Percentiles rank a stretch among this genome's conserved stretches.
phyloP scores from a whole-genome alignment of 2,329 filamentous ascomycete species.

The Stromatinia cepivora region DNA sequence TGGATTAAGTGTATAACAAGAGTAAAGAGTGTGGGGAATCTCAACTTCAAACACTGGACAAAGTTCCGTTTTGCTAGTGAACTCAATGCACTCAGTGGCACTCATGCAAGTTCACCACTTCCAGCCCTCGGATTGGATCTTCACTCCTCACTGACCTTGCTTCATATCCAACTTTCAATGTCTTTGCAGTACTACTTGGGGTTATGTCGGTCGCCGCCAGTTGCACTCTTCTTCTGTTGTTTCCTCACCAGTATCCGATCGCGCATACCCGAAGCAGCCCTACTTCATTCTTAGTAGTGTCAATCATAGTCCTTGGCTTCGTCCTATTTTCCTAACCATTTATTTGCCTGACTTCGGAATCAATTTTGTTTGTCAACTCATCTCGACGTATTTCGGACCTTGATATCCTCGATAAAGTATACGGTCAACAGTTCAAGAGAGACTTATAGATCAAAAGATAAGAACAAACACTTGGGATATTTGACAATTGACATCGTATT shows the following conservation, averaged over 20 bases:
- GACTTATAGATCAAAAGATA: neutral
- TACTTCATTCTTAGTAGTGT: conserved; percentile 30
- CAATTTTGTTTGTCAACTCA: conserved; percentile 22
- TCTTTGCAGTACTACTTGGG: conserved; percentile 29
- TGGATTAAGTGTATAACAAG: conserved; percentile 33
- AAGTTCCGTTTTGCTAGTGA: conserved; percentile 35
- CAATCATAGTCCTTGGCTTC: conserved; percentile 27
- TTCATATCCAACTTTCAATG: conserved; percentile 28
- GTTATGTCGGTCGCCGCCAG: conserved; percentile 39
- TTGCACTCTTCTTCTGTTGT: conserved; percentile 35
- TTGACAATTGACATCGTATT: conserved; percentile 27
- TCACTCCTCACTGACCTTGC: conserved; percentile 23
- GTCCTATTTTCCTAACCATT: conserved; percentile 28
- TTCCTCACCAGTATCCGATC: conserved; percentile 37
- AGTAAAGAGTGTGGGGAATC: conserved; percentile 37
- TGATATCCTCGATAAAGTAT: conserved; percentile 16
- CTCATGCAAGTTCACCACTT: conserved; percentile 26
- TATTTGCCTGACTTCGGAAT: conserved; percentile 25
- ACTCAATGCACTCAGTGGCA: conserved; percentile 40
- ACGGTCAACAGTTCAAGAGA: neutral
- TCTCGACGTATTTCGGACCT: conserved; percentile 23
- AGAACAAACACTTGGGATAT: neutral
- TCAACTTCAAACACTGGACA: conserved; percentile 42
- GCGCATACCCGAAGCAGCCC: conserved; percentile 38
- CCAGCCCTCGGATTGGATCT: conserved; percentile 9